A percentile compares a stretch with the other conserved stretches of the same genome.
phyloP scores from a whole-genome alignment of 495 filamentous ascomycete genomes.

The Hyaloscypha finlandica region DNA sequence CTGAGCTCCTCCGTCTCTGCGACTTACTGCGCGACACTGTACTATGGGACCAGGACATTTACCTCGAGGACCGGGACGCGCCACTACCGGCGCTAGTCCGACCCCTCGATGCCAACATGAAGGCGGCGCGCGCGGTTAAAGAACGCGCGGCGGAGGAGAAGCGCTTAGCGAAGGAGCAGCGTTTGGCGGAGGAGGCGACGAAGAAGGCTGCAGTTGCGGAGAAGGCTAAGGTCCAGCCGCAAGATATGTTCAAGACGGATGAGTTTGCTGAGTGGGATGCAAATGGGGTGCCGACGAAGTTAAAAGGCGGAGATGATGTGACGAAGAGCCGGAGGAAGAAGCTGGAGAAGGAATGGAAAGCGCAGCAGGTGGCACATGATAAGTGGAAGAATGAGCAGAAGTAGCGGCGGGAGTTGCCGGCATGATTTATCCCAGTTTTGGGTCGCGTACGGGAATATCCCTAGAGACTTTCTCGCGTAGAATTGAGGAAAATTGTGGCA shows the following conservation, averaged over 20 bases:
- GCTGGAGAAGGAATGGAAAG: constrained; percentile 89
- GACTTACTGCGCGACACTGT: constrained; percentile 79
- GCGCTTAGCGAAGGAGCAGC: constrained; percentile 51
- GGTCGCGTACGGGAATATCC: too few relatives aligned
- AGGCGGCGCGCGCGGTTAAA: constrained; percentile 52
- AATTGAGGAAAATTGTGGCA: too few relatives aligned
- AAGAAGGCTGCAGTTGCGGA: constrained; percentile 54
- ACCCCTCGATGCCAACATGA: constrained; percentile 66
- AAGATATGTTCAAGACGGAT: constrained; percentile 67
- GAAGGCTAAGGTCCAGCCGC: constrained; percentile 68
- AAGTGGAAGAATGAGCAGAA: constrained; percentile 32
- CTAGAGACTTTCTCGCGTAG: too few relatives aligned
- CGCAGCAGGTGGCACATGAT: constrained; percentile 86
- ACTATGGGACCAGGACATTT: constrained; percentile 77
- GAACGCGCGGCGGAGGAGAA: constrained; percentile 45
- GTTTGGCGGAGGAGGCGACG: constrained; percentile 34
- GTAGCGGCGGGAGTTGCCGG: too few relatives aligned
- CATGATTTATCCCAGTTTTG: too few relatives aligned
- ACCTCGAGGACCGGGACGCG: constrained; percentile 77
- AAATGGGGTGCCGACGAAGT: constrained; percentile 78
- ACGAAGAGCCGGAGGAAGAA: constrained; percentile 82
- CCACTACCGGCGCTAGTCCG: constrained; percentile 76
- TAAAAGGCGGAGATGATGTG: constrained; percentile 75
- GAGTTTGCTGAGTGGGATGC: constrained; percentile 81
- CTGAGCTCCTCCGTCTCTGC: constrained; percentile 65